Conservation (phyloP, 2,329 filamentous ascomycete genomes). For the Ceratocystis colombiana region DNA sequence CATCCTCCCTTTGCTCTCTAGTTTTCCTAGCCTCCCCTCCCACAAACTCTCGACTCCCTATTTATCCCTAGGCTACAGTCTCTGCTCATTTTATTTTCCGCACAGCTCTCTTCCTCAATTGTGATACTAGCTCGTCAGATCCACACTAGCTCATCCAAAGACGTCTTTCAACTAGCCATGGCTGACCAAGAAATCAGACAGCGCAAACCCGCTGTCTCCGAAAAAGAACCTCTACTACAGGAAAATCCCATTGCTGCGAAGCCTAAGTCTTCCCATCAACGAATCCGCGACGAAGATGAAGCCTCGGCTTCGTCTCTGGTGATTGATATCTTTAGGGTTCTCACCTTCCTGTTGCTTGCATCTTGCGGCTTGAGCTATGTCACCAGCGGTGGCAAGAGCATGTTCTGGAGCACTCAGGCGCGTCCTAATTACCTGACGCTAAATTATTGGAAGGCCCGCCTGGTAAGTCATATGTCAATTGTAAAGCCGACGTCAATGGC, state of each 20-base stretch:
- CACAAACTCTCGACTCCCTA: background rate
- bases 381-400: conserved; percentile 58
- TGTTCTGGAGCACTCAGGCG: conserved; percentile 56
- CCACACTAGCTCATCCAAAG: background rate
- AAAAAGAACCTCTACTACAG: background rate
- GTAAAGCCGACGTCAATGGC: background rate
- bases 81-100: too few species aligned
- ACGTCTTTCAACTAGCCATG: conserved; percentile 3
- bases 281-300: conserved; percentile 52
- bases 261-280: conserved; percentile 25
- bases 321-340: conserved; percentile 59
- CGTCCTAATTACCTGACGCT: conserved; percentile 51
- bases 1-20: background rate
- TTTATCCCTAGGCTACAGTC: too few species aligned
- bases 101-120: background rate
- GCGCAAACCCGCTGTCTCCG: conserved; percentile 19
- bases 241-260: background rate
- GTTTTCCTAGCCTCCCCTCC: background rate
- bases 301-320: conserved; percentile 36
- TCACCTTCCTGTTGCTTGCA: conserved; percentile 56
- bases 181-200: conserved; percentile 20
- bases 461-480: conserved; percentile 40
- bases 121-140: background rate
- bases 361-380: conserved; percentile 66
- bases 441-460: conserved; percentile 48